Base-by-base conservation (phyloP, 2,329 filamentous ascomycete species). In the Stagonosporopsis chrysanthemi region DNA sequence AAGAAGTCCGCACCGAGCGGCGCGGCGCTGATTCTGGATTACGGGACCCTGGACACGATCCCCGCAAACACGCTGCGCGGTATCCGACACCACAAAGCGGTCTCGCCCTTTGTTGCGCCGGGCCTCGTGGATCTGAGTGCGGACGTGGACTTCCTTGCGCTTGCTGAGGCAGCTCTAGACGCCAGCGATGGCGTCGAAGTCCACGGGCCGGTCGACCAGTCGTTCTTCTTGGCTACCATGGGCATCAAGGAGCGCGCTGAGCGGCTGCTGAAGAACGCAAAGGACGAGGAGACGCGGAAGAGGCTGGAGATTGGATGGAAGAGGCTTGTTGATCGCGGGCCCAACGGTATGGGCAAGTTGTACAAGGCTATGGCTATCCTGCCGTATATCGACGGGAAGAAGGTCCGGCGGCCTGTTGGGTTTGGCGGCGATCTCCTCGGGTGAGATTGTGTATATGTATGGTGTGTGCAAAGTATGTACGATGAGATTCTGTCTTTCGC, bases 321-420 rank as follows among this genome's bases (percentile, higher is more conserved):
- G 78, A 83, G 95, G 60, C 79, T 99, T 48, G 86, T 97, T n/a
- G 93, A 97, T 75, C 83, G 87, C 39, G 89, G 90, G 0, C 89
- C 88, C 1, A 87, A 86, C 48, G 94, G 92, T 0, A 99, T 99
- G 95, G 95, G 95, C 0, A 93, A 89, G 79, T 81, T 97, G 22
- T 99, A 99, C 76, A 97, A 98, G 79, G 93, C 87, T 23, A 83
- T 99, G 83, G 91, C 93, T 12, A 91, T 99, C 67, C 73, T 98
- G 68, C 95, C 95, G 0, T 76, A 78, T 62, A 67, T 63, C 41
- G 71, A 76, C 76, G 91, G 90, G 62, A 84, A 83, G 33, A 88
- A 90, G 1, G 83, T 81, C 59, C 86, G 92, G 68, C 84, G 88
- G 57, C 94, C 94, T 2, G 92, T 97, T 52, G 95, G 95, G 0